Evolutionary conservation across 129 eudicot genomes (phyloP).

Genomic region (Centaurea solstitialis): DNA sequence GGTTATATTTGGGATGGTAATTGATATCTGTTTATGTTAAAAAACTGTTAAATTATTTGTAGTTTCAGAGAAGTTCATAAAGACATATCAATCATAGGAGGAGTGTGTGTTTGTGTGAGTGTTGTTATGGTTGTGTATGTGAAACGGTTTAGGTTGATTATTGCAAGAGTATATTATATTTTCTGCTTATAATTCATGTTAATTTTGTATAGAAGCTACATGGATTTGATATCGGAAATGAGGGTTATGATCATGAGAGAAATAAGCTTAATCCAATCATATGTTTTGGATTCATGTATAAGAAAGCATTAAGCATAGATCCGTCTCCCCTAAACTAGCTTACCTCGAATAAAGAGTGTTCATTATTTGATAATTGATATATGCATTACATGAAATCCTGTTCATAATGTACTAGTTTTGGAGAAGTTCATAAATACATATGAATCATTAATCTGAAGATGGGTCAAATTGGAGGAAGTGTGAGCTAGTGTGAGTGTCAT

Average conservation of each 20-base stretch:
- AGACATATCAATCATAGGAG: not conserved
- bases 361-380: not conserved
- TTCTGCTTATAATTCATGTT: not conserved
- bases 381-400: not conserved
- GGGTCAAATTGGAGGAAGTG: not conserved
- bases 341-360: not conserved
- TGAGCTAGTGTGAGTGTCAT: not conserved
- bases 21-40: not conserved
- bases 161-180: not conserved
- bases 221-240: not conserved
- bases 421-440: not conserved
- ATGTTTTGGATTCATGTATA: not conserved
- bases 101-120: not conserved
- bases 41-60: not conserved
- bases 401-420: not conserved
- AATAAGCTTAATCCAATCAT: not conserved
- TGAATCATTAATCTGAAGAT: not conserved
- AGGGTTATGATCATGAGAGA: not conserved
- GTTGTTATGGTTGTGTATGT: not conserved
- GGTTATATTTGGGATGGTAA: not conserved
- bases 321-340: not conserved
- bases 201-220: not conserved
- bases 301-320: not conserved
- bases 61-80: conserved; percentile 7
- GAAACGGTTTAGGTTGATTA: conserved; percentile 1